These are phyloP conservation scores for Chrysanthemum makinoi DNA, from an alignment of 129 eudicot genomes.

Conservation along the genomic window DNA sequence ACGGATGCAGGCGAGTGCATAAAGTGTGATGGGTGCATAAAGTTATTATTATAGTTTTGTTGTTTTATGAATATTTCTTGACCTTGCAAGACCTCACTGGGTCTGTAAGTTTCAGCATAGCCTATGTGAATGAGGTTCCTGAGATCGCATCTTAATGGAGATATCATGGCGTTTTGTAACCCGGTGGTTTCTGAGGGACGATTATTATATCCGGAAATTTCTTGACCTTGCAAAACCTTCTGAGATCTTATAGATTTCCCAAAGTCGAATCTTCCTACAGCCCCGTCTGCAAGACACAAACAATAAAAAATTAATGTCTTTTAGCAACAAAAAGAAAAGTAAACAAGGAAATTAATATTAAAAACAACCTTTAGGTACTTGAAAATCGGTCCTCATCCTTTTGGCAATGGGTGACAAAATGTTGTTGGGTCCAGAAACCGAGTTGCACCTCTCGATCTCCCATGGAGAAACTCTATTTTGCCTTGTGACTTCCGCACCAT, in stretches of 20 bases:
- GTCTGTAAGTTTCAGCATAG: constrained; percentile 42
- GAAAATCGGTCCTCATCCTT: constrained; percentile 53
- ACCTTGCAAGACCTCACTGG: constrained; percentile 95
- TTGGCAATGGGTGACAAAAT: constrained; percentile 46
- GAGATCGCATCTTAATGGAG: constrained; percentile 18
- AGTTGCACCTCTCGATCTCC: constrained; percentile 74
- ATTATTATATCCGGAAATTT: constrained; percentile 45
- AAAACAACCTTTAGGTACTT: constrained; percentile 50
- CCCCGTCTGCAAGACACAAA: constrained; percentile 42
- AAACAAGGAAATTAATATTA: background rate
- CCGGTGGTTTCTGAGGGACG: background rate
- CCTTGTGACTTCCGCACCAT: constrained; percentile 48
- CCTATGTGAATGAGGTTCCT: constrained; percentile 28
- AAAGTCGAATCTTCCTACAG: constrained; percentile 46
- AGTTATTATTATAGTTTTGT: constrained; percentile 10
- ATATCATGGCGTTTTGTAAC: constrained; percentile 15
- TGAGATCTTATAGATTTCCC: constrained; percentile 62
- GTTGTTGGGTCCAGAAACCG: constrained; percentile 47
- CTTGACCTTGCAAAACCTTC: constrained; percentile 99
- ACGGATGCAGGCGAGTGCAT: constrained; percentile 52
- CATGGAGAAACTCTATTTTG: constrained; percentile 83
- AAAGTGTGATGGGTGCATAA: constrained; percentile 22
- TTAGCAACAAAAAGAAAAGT: background rate
- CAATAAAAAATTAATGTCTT: background rate
- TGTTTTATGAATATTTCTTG: constrained; percentile 55